phyloP scores from a whole-genome alignment of 2,329 filamentous ascomycete species.

The Talaromyces piceae region DNA sequence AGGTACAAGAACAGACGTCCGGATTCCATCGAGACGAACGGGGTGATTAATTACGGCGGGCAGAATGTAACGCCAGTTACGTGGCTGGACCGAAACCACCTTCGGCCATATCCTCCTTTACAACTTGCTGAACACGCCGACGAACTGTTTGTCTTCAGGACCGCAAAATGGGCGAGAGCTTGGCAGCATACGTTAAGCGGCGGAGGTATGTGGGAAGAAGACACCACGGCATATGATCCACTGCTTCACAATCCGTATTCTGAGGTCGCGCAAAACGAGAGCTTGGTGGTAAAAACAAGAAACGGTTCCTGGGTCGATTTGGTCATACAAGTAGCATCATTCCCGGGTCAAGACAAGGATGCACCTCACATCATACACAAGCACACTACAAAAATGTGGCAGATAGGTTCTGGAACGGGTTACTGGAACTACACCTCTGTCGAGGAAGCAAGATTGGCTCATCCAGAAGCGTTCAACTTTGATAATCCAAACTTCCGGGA shows the following conservation, averaged over 20 bases:
- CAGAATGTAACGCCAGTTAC: slow-evolving; percentile 33
- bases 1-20: slow-evolving; percentile 25
- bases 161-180: slow-evolving; percentile 2
- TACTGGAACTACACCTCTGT: slow-evolving; percentile 36
- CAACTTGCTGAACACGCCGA: slow-evolving; percentile 37
- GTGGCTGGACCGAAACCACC: slow-evolving; percentile 36
- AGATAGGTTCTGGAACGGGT: slow-evolving; percentile 34
- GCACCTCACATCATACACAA: slow-evolving; percentile 43
- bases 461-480: slow-evolving; percentile 40
- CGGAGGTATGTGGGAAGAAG: neutral
- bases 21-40: slow-evolving; percentile 17
- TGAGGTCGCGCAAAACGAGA: slow-evolving; percentile 22
- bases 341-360: slow-evolving; percentile 19
- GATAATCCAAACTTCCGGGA: slow-evolving; percentile 37
- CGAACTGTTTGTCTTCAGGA: slow-evolving; percentile 34
- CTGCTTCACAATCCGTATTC: slow-evolving; percentile 2
- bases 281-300: neutral
- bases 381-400: slow-evolving; percentile 39
- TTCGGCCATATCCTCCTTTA: slow-evolving; percentile 42
- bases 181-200: slow-evolving; percentile 3
- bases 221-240: slow-evolving; percentile 2
- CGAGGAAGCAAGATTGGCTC: slow-evolving; percentile 31
- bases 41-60: slow-evolving; percentile 47
- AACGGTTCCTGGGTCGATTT: slow-evolving; percentile 25
- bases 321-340: slow-evolving; percentile 23